Evolutionary conservation across 2,329 filamentous ascomycete genomes (phyloP).

Genomic region (Kalmusia sp.): DNA sequence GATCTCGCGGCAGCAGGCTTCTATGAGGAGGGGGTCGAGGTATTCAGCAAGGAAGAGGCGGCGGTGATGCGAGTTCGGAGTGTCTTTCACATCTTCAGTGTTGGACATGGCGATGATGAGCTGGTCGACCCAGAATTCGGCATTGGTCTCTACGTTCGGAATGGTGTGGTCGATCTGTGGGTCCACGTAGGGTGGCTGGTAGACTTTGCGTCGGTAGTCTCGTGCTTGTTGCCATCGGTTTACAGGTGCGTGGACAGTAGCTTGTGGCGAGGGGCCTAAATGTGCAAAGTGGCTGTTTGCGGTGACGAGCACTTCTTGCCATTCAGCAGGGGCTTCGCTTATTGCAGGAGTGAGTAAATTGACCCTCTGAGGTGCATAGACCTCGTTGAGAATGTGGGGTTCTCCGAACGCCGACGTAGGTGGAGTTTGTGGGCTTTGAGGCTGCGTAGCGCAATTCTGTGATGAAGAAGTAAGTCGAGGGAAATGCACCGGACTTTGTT

Average conservation of each 20-base stretch:
- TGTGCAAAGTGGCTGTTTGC: too few species aligned
- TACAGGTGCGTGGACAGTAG: background rate
- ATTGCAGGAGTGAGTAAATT: too few species aligned
- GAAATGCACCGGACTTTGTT: background rate
- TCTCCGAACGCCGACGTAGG: background rate
- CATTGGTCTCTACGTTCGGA: slow-evolving; percentile 9
- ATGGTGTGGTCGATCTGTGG: slow-evolving; percentile 15
- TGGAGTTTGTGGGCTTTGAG: background rate
- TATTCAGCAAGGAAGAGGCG: slow-evolving; percentile 16
- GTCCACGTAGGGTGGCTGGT: slow-evolving; percentile 16
- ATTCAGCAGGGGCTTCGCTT: background rate
- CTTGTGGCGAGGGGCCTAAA: too few species aligned
- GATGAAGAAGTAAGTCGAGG: background rate
- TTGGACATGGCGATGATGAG: slow-evolving; percentile 17
- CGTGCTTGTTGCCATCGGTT: slow-evolving; percentile 17
- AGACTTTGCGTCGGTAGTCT: slow-evolving; percentile 16
- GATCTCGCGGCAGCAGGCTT: slow-evolving; percentile 15
- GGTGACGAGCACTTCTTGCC: background rate
- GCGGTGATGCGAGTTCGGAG: slow-evolving; percentile 7
- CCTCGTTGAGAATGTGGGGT: background rate
- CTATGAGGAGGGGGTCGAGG: slow-evolving; percentile 14
- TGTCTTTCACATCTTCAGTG: slow-evolving; percentile 17
- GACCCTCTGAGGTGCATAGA: background rate
- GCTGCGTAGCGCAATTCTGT: background rate
- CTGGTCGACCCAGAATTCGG: slow-evolving; percentile 18